Evolutionary conservation across 441 rosid species (phyloP).

Genomic region (Pelargonium cotyledonis): DNA sequence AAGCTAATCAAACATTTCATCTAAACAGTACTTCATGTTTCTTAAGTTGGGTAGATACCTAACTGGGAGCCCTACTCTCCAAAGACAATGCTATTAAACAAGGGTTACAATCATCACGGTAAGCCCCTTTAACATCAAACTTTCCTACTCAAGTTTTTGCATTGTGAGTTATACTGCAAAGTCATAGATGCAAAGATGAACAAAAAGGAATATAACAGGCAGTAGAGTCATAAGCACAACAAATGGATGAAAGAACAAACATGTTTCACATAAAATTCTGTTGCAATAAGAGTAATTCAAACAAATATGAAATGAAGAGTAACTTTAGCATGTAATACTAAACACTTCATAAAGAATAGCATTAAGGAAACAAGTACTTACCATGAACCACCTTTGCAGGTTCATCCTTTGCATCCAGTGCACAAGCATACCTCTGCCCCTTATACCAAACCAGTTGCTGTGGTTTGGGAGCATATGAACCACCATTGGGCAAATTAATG

Average conservation of each 20-base stretch:
- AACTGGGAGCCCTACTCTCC: too few relatives aligned
- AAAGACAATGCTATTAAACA: too few relatives aligned
- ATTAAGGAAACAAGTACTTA: constrained; percentile 25
- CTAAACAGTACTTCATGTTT: too few relatives aligned
- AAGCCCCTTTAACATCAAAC: neutral
- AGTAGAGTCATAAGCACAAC: neutral
- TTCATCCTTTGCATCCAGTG: constrained; percentile 77
- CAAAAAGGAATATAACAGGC: neutral
- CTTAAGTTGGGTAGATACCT: too few relatives aligned
- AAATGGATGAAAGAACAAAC: neutral
- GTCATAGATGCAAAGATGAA: too few relatives aligned
- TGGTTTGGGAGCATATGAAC: constrained; percentile 58
- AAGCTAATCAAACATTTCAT: too few relatives aligned
- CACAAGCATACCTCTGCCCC: constrained; percentile 76
- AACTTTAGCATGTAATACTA: neutral
- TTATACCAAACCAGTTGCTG: constrained; percentile 77
- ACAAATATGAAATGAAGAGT: neutral
- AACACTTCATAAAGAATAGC: constrained; percentile 5
- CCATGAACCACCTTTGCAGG: constrained; percentile 75
- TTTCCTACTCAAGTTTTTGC: neutral
- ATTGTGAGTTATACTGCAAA: neutral
- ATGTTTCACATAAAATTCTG: neutral
- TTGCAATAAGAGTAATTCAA: neutral
- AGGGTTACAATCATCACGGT: neutral
- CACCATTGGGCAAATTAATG: constrained; percentile 81